A percentile compares a stretch with the other conserved stretches of the same genome.
phyloP scores from a whole-genome alignment of 177 flowering plant genomes.

The Telopea speciosissima region DNA sequence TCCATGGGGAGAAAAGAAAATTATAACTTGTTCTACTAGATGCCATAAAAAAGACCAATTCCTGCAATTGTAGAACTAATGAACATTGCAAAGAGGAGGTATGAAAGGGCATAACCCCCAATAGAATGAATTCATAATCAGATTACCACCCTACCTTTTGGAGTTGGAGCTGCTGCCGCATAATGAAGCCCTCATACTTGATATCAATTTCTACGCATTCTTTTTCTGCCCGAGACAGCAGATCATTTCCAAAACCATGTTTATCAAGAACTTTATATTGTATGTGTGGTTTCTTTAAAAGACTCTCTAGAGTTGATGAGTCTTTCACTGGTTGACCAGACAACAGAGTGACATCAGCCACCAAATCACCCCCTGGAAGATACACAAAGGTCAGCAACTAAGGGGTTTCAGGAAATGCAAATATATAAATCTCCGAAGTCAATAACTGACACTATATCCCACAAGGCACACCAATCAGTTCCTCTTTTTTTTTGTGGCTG shows the following conservation, averaged over 20 bases:
- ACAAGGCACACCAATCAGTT: neutral
- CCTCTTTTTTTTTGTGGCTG: too few relatives aligned
- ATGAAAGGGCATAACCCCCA: neutral
- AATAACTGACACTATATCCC: neutral
- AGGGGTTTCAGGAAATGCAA: neutral
- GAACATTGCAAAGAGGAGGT: neutral
- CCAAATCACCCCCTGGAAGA: conserved; percentile 69
- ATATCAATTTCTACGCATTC: conserved; percentile 90
- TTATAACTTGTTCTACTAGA: neutral
- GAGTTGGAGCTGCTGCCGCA: conserved; percentile 77
- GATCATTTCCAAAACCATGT: conserved; percentile 81
- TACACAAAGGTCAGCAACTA: neutral
- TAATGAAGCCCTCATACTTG: conserved; percentile 92
- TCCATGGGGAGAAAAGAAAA: neutral
- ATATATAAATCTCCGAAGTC: neutral
- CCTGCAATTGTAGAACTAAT: neutral
- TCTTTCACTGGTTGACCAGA: conserved; percentile 84
- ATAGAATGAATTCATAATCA: neutral
- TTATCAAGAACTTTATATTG: conserved; percentile 70
- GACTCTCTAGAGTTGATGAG: conserved; percentile 62
- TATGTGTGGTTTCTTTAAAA: conserved; percentile 87
- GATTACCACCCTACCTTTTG: conserved; percentile 52
- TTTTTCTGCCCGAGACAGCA: conserved; percentile 65
- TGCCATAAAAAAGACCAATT: neutral
- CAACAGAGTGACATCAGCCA: conserved; percentile 56